A percentile compares a stretch with the other conserved stretches of the same genome.
These are phyloP conservation scores for Hirschioporus abietinus DNA, from an alignment of 768 basidiomycete species.

Conservation along the genomic window DNA sequence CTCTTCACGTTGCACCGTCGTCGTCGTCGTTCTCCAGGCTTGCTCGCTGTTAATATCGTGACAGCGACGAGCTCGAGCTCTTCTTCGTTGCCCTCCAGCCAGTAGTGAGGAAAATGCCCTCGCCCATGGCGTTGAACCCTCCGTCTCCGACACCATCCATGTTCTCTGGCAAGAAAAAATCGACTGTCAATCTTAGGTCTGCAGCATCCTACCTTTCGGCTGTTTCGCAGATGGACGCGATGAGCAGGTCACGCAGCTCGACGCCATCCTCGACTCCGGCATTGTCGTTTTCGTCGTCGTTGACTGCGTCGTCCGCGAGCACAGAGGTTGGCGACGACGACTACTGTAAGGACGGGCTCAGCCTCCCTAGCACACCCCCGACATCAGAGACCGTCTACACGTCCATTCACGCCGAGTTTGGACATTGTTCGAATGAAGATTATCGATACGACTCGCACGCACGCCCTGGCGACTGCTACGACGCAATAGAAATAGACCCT, in stretches of 20 bases:
- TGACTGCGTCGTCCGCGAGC: conserved; percentile 66
- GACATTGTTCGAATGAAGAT: conserved; percentile 76
- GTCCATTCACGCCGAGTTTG: conserved; percentile 87
- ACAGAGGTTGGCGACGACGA: conserved; percentile 52
- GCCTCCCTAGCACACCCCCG: conserved; percentile 60
- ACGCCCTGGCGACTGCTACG: conserved; percentile 39
- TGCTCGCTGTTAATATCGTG: background rate
- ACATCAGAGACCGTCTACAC: conserved; percentile 76
- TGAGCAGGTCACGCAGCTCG: conserved; percentile 44
- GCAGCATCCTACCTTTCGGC: conserved; percentile 38
- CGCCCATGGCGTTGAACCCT: conserved; percentile 61
- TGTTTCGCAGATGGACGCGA: conserved; percentile 61
- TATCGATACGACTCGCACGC: conserved; percentile 68
- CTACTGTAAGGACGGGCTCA: conserved; percentile 45
- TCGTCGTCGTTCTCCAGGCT: background rate
- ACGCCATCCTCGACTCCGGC: conserved; percentile 64
- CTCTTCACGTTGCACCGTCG: background rate
- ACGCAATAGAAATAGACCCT: conserved; percentile 73
- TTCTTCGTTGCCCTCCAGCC: background rate
- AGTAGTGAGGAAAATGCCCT: conserved; percentile 32
- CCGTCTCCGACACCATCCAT: conserved; percentile 48
- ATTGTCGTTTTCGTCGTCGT: conserved; percentile 66
- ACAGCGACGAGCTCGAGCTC: background rate
- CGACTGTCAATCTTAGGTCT: conserved; percentile 14
- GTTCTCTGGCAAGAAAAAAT: conserved; percentile 47